Evolutionary conservation across 441 rosid species (phyloP).

Genomic region (Pelargonium australe): DNA sequence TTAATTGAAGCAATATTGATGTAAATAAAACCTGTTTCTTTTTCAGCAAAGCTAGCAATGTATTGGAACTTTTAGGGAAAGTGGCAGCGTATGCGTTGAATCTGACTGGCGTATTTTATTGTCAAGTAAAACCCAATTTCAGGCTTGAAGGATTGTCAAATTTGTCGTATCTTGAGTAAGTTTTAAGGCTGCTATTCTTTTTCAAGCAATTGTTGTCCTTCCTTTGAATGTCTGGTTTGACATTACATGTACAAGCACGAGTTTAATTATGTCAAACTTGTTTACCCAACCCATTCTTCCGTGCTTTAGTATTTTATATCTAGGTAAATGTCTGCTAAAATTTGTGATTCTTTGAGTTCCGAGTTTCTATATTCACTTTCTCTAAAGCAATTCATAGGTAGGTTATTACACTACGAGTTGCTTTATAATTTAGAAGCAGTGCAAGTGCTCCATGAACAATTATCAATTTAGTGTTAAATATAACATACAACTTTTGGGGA

Average conservation of each 20-base stretch:
- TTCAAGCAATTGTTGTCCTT: neutral
- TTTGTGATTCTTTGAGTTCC: neutral
- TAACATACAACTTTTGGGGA: neutral
- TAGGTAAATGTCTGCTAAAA: neutral
- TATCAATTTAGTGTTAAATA: no score
- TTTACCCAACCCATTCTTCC: neutral
- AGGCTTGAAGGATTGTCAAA: conserved; percentile 42
- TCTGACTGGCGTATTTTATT: conserved; percentile 82
- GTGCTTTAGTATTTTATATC: neutral
- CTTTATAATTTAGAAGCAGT: neutral
- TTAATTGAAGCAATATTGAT: conserved; percentile 12
- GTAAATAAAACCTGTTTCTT: conserved; percentile 12
- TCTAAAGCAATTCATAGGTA: neutral
- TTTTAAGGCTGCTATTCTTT: conserved; percentile 8
- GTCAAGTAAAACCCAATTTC: conserved; percentile 58
- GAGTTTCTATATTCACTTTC: neutral
- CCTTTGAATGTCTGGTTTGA: neutral
- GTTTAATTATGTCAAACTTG: neutral
- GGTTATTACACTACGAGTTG: neutral
- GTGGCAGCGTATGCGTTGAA: conserved; percentile 79
- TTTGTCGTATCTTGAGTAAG: conserved; percentile 58
- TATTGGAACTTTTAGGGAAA: conserved; percentile 70
- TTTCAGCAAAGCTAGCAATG: conserved; percentile 78
- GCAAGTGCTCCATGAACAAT: neutral
- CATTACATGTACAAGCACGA: neutral